Evolutionary conservation across 2,329 filamentous ascomycete species (phyloP).

Genomic region (Massarina eburnea): DNA sequence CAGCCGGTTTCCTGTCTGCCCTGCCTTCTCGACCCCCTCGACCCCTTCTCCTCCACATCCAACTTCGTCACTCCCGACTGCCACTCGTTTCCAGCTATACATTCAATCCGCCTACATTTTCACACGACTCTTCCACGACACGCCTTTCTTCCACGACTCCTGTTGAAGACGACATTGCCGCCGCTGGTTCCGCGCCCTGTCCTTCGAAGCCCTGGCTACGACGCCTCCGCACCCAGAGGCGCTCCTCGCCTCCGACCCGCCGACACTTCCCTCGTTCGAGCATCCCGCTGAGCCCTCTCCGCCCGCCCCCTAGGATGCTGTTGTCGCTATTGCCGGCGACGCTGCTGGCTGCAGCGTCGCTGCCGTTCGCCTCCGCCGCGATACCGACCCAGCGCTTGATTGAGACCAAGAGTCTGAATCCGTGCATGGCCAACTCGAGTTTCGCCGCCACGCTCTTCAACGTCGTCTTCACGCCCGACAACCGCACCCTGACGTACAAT

Average conservation of each 20-base stretch:
- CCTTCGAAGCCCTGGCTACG: slow-evolving; percentile 32
- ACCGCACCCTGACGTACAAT: slow-evolving; percentile 71
- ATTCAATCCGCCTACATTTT: too few species aligned
- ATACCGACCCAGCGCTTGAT: slow-evolving; percentile 63
- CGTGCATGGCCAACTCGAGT: slow-evolving; percentile 80
- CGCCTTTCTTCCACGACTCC: too few species aligned
- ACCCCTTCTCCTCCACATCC: neutral
- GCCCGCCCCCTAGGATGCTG: slow-evolving; percentile 30
- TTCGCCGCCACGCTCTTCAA: slow-evolving; percentile 92
- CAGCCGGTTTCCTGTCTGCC: too few species aligned
- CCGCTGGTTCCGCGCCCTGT: slow-evolving; percentile 40
- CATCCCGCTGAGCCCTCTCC: slow-evolving; percentile 7
- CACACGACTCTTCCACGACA: slow-evolving; percentile 4
- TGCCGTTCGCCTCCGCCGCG: slow-evolving; percentile 56
- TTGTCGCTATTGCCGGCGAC: slow-evolving; percentile 37
- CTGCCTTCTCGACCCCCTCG: neutral
- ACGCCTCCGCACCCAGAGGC: slow-evolving; percentile 7
- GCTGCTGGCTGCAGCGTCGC: slow-evolving; percentile 39
- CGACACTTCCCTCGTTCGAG: neutral
- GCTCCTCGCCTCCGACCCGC: slow-evolving; percentile 14
- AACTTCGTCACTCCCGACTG: neutral
- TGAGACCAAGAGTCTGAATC: slow-evolving; percentile 78
- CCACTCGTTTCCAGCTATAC: too few species aligned
- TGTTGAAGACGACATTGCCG: slow-evolving; percentile 15
- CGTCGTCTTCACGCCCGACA: slow-evolving; percentile 75